These are phyloP conservation scores for Catharanthus roseus DNA, from an alignment of 257 asterid species.

Conservation along the genomic window DNA sequence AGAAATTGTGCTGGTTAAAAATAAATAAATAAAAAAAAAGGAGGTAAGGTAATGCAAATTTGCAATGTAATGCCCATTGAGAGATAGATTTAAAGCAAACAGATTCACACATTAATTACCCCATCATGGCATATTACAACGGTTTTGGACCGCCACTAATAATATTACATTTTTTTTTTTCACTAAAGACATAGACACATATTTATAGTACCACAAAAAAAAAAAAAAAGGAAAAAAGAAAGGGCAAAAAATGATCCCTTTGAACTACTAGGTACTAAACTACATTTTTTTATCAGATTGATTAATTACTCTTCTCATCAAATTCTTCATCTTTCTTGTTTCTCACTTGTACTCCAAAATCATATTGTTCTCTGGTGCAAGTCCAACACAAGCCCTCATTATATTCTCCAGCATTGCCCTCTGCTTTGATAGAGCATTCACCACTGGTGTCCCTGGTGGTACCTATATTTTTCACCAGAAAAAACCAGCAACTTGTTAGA, in stretches of 20 bases:
- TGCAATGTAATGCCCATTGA: too few relatives aligned
- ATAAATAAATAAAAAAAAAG: too few relatives aligned
- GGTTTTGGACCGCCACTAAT: background rate
- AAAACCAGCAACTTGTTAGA: background rate
- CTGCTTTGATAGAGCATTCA: conserved; percentile 92
- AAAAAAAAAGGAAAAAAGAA: background rate
- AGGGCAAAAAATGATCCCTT: background rate
- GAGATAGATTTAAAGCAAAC: too few relatives aligned
- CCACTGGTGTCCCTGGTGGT: conserved; percentile 98
- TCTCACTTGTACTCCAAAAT: conserved; percentile 94
- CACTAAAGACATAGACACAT: background rate
- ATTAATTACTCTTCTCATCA: background rate
- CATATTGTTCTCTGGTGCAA: conserved; percentile 99
- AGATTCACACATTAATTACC: background rate
- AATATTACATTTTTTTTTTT: conserved; percentile 6
- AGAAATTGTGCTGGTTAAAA: too few relatives aligned
- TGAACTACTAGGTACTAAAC: background rate
- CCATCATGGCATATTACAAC: background rate
- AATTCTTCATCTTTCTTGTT: too few relatives aligned
- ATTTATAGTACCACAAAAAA: background rate
- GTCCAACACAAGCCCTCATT: conserved; percentile 92
- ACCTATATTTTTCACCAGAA: conserved; percentile 57
- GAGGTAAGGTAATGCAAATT: too few relatives aligned
- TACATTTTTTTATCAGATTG: background rate
- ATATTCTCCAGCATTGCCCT: conserved; percentile 97